Percentiles rank a stretch among this genome's conserved stretches.
phyloP scores from a whole-genome alignment of 345 rosid species.

The Psidium friedrichsthalianum region DNA sequence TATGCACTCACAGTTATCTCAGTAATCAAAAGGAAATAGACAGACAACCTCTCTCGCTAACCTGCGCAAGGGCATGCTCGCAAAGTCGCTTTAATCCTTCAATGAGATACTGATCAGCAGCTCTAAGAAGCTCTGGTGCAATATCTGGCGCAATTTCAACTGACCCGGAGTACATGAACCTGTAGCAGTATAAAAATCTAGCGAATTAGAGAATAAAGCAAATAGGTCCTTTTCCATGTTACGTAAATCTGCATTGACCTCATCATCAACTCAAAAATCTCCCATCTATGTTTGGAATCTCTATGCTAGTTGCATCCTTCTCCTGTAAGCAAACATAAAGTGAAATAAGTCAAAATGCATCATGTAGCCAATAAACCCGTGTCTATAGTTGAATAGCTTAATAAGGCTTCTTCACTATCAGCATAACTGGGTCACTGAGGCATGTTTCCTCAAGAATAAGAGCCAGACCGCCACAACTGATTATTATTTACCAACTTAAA shows the following conservation, averaged over 20 bases:
- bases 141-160: conserved; percentile 66
- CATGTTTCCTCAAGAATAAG: too few relatives aligned
- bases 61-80: conserved; percentile 88
- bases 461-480: too few relatives aligned
- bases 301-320: conserved; percentile 90
- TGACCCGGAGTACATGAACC: conserved; percentile 92
- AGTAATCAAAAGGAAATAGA: too few relatives aligned
- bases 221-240: too few relatives aligned
- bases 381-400: too few relatives aligned
- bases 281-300: conserved; percentile 97
- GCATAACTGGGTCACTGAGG: too few relatives aligned
- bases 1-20: background rate
- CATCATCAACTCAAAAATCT: conserved; percentile 97
- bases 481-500: too few relatives aligned
- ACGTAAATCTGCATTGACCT: conserved; percentile 27
- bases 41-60: conserved; percentile 13
- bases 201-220: background rate
- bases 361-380: too few relatives aligned
- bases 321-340: conserved; percentile 32
- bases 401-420: too few relatives aligned
- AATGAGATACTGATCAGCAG: conserved; percentile 95
- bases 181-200: conserved; percentile 5
- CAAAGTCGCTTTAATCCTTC: conserved; percentile 94
- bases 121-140: conserved; percentile 92
- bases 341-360: too few relatives aligned